Conservation (phyloP, 2,329 filamentous ascomycete species). For the Exophiala dermatitidis region DNA sequence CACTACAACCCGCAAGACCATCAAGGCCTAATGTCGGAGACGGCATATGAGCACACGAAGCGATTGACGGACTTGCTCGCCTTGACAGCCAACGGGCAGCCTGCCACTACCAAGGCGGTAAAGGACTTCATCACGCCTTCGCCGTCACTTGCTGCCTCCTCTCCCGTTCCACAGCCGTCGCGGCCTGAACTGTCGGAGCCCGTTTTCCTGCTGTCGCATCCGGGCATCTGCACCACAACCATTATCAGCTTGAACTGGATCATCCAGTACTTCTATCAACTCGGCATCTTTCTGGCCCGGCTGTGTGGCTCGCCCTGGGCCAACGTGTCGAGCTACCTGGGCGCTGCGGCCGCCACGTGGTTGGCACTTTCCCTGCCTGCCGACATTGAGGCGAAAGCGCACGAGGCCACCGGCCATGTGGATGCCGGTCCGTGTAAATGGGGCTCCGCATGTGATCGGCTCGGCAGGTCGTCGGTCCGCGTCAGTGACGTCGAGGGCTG, state of each 20-base stretch:
- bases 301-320: conserved; percentile 87
- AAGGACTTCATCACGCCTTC: conserved; percentile 39
- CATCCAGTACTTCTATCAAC: conserved; percentile 19
- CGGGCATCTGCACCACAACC: conserved; percentile 74
- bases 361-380: conserved; percentile 60
- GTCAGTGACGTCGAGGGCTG: conserved; percentile 81
- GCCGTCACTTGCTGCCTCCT: neutral
- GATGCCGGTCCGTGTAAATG: conserved; percentile 64
- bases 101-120: conserved; percentile 54
- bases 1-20: conserved; percentile 62
- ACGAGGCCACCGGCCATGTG: conserved; percentile 50
- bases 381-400: conserved; percentile 34
- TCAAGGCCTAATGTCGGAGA: conserved; percentile 57
- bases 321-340: conserved; percentile 64
- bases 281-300: conserved; percentile 50
- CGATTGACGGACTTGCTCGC: conserved; percentile 75
- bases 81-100: conserved; percentile 57
- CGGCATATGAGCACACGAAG: conserved; percentile 81
- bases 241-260: conserved; percentile 63
- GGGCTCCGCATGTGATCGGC: conserved; percentile 63
- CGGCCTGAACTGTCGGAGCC: conserved; percentile 38
- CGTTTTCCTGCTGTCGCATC: conserved; percentile 71
- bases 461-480: conserved; percentile 51
- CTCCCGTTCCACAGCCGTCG: conserved; percentile 14
- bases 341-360: conserved; percentile 70